A percentile compares a stretch with the other conserved stretches of the same genome.
phyloP scores from a whole-genome alignment of 2,329 filamentous ascomycete genomes.

The Fusarium tupiense region DNA sequence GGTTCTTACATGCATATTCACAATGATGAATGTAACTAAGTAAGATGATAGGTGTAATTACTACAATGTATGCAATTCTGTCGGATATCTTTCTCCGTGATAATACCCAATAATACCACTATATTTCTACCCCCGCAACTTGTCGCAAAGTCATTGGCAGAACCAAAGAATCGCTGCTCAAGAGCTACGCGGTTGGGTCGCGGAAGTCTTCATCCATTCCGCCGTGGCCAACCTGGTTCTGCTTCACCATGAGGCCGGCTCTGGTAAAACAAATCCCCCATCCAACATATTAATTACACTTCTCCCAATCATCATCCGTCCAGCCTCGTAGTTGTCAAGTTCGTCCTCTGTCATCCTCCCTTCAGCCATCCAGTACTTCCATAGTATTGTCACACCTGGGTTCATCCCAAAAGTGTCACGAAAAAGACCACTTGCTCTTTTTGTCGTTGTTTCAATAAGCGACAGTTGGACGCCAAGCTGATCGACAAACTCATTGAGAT shows the following conservation, averaged over 20 bases:
- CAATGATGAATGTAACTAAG: background rate
- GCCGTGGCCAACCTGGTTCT: background rate
- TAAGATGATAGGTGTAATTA: background rate
- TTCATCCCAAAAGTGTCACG: background rate
- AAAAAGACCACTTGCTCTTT: background rate
- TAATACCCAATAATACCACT: background rate
- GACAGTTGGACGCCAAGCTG: background rate
- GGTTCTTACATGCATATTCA: background rate
- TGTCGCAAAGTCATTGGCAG: background rate
- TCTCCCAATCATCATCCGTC: background rate
- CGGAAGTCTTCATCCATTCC: background rate
- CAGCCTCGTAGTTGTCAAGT: background rate
- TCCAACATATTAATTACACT: background rate
- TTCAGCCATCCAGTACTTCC: background rate
- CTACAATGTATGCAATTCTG: background rate
- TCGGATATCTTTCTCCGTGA: background rate
- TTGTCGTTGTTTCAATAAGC: background rate
- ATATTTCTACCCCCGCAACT: background rate
- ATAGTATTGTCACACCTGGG: background rate
- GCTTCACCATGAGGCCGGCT: background rate
- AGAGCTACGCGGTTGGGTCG: background rate
- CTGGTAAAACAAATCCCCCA: background rate
- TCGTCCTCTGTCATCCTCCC: background rate
- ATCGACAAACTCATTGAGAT: background rate
- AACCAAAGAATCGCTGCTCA: no score